These are phyloP conservation scores for Friedmanniomyces simplex DNA, from an alignment of 495 filamentous ascomycete genomes.

Conservation along the genomic window DNA sequence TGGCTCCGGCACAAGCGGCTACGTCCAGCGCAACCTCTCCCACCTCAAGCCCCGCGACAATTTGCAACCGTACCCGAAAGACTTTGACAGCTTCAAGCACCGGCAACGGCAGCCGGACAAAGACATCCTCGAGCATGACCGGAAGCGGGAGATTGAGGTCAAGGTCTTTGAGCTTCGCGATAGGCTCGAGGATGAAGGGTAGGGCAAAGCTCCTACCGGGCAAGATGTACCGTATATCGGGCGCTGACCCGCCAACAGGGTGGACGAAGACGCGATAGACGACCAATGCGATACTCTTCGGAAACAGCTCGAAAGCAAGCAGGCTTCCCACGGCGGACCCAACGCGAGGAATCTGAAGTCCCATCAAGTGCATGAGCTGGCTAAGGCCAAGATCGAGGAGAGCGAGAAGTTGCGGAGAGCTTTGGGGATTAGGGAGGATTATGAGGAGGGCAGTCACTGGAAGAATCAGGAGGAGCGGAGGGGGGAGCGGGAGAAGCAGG, in stretches of 20 bases:
- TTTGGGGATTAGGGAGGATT: conserved; percentile 77
- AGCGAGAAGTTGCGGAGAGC: conserved; percentile 81
- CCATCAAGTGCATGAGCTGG: conserved; percentile 93
- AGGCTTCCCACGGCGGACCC: conserved; percentile 40
- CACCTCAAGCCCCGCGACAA: conserved; percentile 66
- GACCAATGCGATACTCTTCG: conserved; percentile 51
- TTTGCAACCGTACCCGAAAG: conserved; percentile 49
- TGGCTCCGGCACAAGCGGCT: conserved; percentile 90
- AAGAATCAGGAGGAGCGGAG: conserved; percentile 60
- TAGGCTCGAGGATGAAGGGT: conserved; percentile 74
- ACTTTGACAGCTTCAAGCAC: conserved; percentile 50
- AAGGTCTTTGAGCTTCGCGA: conserved; percentile 87
- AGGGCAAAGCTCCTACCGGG: conserved; percentile 22
- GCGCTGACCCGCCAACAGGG: conserved; percentile 20
- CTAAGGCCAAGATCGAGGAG: conserved; percentile 92
- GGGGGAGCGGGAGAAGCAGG: conserved; percentile 41
- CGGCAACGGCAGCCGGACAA: conserved; percentile 76
- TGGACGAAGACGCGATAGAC: conserved; percentile 75
- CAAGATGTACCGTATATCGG: conserved; percentile 24
- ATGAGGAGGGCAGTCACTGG: conserved; percentile 77
- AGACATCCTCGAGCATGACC: conserved; percentile 88
- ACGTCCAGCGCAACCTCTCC: conserved; percentile 90
- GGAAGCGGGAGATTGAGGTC: conserved; percentile 77
- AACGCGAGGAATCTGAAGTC: conserved; percentile 57
- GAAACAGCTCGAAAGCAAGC: conserved; percentile 49